Conservation (phyloP, 495 filamentous ascomycete genomes). For the Monascus purpureus region DNA sequence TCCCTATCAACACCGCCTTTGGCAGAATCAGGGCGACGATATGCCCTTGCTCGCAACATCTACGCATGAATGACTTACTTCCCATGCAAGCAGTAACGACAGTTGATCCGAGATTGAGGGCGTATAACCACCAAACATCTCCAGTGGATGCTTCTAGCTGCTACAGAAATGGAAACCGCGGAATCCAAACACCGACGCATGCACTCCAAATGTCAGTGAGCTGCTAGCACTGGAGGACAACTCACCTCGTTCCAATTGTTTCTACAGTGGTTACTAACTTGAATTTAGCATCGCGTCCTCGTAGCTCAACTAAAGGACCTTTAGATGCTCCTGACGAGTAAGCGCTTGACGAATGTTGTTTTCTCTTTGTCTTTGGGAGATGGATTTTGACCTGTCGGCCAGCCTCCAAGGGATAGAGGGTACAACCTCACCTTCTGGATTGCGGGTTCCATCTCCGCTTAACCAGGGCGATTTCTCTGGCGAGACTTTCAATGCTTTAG, state of each 20-base stretch:
- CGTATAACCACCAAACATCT: too few relatives aligned
- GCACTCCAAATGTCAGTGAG: slow-evolving; percentile 24
- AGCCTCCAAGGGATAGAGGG: slow-evolving; percentile 2
- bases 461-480: slow-evolving; percentile 11
- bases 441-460: slow-evolving; percentile 1
- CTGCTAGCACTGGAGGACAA: not conserved
- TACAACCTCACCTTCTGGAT: slow-evolving; percentile 4
- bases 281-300: slow-evolving; percentile 29
- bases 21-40: slow-evolving; percentile 9
- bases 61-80: too few relatives aligned
- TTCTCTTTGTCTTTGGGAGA: slow-evolving; percentile 1
- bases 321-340: slow-evolving; percentile 37
- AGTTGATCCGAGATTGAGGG: too few relatives aligned
- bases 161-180: slow-evolving; percentile 19
- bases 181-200: slow-evolving; percentile 18
- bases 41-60: too few relatives aligned
- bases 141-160: too few relatives aligned
- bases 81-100: too few relatives aligned
- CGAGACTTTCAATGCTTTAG: slow-evolving; percentile 17
- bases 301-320: slow-evolving; percentile 39
- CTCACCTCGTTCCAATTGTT: not conserved
- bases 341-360: too few relatives aligned
- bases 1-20: slow-evolving; percentile 16
- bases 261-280: slow-evolving; percentile 6
- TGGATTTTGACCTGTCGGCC: too few relatives aligned